These are phyloP conservation scores for Eucalyptus regnans DNA, from an alignment of 345 rosid genomes.

Conservation along the genomic window DNA sequence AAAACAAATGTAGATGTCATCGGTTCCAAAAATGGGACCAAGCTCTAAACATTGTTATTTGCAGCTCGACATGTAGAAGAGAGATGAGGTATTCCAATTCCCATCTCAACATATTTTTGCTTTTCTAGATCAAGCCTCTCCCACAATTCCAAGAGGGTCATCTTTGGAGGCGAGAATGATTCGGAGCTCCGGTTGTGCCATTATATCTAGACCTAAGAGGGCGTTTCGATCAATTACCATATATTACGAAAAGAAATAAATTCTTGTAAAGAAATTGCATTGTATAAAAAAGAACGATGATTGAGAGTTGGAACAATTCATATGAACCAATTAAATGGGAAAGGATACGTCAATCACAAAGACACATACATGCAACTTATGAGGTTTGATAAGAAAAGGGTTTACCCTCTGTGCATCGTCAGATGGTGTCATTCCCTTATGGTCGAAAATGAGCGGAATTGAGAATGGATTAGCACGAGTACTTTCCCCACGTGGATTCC, in stretches of 20 bases:
- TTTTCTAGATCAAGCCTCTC: not conserved
- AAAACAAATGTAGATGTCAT: not conserved
- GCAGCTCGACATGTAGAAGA: not conserved
- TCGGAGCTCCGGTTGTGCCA: rapidly evolving
- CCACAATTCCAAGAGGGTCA: not conserved
- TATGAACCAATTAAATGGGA: not conserved
- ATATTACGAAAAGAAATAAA: not conserved
- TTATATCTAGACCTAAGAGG: not conserved
- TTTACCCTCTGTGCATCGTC: not conserved
- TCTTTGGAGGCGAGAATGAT: not conserved
- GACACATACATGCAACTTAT: not conserved
- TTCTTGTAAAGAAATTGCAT: not conserved
- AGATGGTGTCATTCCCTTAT: not conserved
- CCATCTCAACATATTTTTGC: not conserved
- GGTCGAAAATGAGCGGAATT: not conserved
- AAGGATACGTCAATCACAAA: not conserved
- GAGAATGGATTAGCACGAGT: not conserved
- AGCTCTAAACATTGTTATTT: not conserved
- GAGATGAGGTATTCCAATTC: not conserved
- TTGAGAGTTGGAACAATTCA: not conserved
- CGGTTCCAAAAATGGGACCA: not conserved
- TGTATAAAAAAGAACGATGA: not conserved
- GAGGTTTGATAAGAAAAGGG: not conserved
- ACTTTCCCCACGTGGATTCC: not conserved
- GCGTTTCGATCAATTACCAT: not conserved